These are phyloP conservation scores for Bipolaris oryzae DNA, from an alignment of 2,329 filamentous ascomycete species.

Conservation along the genomic window DNA sequence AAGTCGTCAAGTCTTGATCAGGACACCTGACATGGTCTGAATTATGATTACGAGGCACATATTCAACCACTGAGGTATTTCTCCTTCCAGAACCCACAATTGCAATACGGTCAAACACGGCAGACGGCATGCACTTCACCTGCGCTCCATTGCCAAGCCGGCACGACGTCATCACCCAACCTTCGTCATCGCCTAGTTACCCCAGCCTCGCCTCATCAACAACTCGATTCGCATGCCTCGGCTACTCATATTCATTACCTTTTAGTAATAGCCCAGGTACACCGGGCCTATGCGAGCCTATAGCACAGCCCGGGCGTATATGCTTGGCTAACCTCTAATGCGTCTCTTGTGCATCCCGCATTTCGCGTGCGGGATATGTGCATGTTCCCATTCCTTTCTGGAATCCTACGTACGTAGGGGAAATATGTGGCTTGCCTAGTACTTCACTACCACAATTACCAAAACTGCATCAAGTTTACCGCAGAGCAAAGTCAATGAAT, in stretches of 20 bases:
- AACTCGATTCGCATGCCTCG: neutral
- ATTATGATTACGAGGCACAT: too few species aligned
- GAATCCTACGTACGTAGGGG: too few species aligned
- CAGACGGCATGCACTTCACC: neutral
- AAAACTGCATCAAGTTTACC: neutral
- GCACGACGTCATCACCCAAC: conserved; percentile 22
- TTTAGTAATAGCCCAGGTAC: conserved; percentile 9
- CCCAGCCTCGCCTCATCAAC: conserved; percentile 5
- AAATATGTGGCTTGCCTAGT: neutral
- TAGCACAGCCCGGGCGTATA: neutral
- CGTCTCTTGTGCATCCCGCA: neutral
- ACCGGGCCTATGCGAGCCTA: conserved; percentile 16
- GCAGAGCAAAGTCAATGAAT: neutral
- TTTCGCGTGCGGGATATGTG: neutral
- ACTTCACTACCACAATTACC: too few species aligned
- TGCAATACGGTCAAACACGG: neutral
- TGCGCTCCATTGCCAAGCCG: conserved; percentile 17
- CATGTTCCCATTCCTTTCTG: neutral
- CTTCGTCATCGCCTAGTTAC: conserved; percentile 16
- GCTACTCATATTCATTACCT: neutral
- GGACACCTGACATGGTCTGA: too few species aligned
- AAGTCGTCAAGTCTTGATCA: too few species aligned
- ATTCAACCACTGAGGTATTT: neutral
- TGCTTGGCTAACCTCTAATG: conserved; percentile 6
- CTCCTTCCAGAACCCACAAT: neutral